phyloP scores from a whole-genome alignment of 371 early-diverging fungal species.

The Mortierella sp. region DNA sequence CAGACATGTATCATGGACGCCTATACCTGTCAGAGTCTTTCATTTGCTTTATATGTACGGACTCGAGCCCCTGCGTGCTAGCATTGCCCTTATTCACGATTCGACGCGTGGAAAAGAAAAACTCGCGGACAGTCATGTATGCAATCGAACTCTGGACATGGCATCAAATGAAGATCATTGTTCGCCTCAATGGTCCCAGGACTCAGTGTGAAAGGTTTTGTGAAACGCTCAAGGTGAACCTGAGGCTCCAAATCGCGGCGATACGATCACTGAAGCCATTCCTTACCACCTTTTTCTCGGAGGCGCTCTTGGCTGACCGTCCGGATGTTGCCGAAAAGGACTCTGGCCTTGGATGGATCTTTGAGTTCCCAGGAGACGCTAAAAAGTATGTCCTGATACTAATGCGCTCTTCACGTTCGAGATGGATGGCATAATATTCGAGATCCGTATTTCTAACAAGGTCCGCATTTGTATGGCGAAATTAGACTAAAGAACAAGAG shows the following conservation, averaged over 20 bases:
- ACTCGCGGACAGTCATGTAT: conserved; percentile 55
- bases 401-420: not conserved
- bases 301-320: conserved; percentile 74
- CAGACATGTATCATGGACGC: conserved; percentile 63
- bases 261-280: conserved; percentile 89
- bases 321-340: conserved; percentile 56
- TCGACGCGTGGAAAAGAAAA: conserved; percentile 87
- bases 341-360: conserved; percentile 84
- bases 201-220: conserved; percentile 66
- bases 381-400: conserved; percentile 57
- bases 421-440: not conserved
- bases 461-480: not conserved
- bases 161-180: conserved; percentile 67
- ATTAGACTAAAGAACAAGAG: conserved; percentile 76
- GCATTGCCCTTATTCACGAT: conserved; percentile 90
- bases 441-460: not conserved
- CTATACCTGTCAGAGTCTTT: conserved; percentile 87
- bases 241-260: conserved; percentile 69
- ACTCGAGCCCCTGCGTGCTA: conserved; percentile 67
- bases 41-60: conserved; percentile 80
- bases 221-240: conserved; percentile 57
- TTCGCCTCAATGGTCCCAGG: conserved; percentile 63
- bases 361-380: conserved; percentile 86
- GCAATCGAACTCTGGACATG: conserved; percentile 69
- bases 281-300: conserved; percentile 79